Evolutionary conservation across 257 asterid genomes (phyloP).

Genomic region (Scutellaria barbata): DNA sequence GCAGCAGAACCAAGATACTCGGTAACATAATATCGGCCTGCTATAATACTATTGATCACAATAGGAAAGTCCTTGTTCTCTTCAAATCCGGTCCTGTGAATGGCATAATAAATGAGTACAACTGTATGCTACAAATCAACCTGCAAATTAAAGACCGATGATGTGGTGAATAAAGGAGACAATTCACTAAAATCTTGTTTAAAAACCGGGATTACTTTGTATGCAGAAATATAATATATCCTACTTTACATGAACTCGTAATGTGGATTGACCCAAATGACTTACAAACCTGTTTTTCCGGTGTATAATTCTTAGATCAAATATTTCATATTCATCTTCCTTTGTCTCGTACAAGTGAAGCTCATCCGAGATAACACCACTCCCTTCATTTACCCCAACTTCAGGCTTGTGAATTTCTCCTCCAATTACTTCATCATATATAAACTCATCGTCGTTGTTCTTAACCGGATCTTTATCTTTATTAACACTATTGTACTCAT

Average conservation of each 20-base stretch:
- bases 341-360: constrained; percentile 51
- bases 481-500: constrained; percentile 39
- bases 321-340: constrained; percentile 81
- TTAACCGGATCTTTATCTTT: constrained; percentile 36
- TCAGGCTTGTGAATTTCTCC: constrained; percentile 47
- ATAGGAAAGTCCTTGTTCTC: constrained; percentile 89
- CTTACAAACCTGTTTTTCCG: constrained; percentile 81
- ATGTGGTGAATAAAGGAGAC: constrained; percentile 25
- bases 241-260: constrained; percentile 27
- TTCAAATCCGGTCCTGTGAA: constrained; percentile 96
- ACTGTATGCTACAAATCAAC: constrained; percentile 55
- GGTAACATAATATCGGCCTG: constrained; percentile 75
- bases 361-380: constrained; percentile 49
- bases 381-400: constrained; percentile 53
- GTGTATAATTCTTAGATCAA: constrained; percentile 78
- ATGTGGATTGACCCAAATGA: constrained; percentile 12
- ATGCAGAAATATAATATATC: background rate
- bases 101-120: constrained; percentile 59
- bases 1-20: constrained; percentile 96
- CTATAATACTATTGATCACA: constrained; percentile 71
- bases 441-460: constrained; percentile 30
- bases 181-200: background rate
- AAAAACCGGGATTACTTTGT: background rate
- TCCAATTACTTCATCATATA: constrained; percentile 33
- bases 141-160: constrained; percentile 30